Conservation (phyloP, 2,329 filamentous ascomycete species). For the Fusarium multiceps region DNA sequence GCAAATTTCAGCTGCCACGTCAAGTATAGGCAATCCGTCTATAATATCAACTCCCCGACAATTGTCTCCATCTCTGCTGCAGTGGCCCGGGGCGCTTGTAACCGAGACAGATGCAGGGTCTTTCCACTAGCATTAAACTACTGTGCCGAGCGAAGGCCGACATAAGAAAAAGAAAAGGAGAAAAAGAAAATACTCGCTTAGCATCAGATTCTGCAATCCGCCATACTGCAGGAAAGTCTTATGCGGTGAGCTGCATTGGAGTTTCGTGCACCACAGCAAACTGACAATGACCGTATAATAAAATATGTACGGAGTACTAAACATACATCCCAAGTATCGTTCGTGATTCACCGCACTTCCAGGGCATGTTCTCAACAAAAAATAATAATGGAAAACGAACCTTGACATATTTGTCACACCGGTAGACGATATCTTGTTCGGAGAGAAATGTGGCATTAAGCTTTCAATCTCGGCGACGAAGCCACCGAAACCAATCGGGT, state of each 20-base stretch:
- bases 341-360: neutral
- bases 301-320: neutral
- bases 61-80: conserved; percentile 1
- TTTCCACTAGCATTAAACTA: neutral
- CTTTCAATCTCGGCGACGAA: conserved; percentile 2
- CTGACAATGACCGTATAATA: neutral
- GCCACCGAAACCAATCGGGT: neutral
- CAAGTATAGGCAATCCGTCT: neutral
- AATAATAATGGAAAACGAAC: neutral
- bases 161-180: neutral
- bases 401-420: neutral
- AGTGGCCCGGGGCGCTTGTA: conserved; percentile 2
- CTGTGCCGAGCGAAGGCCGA: neutral
- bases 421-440: neutral
- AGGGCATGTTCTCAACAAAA: neutral
- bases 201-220: neutral
- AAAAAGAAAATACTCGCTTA: neutral
- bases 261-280: neutral
- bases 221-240: neutral
- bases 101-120: conserved; percentile 23
- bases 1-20: conserved; percentile 17
- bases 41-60: neutral
- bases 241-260: neutral
- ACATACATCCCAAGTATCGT: neutral
- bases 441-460: neutral